Conservation (phyloP, 2,329 filamentous ascomycete genomes). For the Cercospora berteroae region DNA sequence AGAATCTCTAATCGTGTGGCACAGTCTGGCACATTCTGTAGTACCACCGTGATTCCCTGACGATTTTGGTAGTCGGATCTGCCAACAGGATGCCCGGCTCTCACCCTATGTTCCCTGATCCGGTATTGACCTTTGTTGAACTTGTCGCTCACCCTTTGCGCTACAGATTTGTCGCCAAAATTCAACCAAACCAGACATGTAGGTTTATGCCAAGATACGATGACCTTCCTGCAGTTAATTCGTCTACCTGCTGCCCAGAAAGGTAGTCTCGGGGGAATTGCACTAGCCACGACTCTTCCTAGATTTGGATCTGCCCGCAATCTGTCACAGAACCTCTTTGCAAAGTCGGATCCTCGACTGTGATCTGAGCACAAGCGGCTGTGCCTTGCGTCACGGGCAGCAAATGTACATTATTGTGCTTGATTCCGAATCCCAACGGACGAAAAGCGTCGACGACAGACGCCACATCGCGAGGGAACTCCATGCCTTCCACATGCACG, state of each 20-base stretch:
- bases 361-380: not conserved
- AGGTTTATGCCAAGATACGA: not conserved
- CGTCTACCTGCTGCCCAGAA: not conserved
- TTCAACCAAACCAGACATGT: not conserved
- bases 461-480: not conserved
- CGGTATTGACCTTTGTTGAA: not conserved
- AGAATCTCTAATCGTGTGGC: not conserved
- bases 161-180: not conserved
- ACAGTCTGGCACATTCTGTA: not conserved
- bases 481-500: not conserved
- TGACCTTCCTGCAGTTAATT: not conserved
- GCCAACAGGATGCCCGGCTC: not conserved
- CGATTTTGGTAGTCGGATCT: not conserved
- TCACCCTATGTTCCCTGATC: not conserved
- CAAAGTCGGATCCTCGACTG: not conserved
- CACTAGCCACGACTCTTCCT: not conserved
- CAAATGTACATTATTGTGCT: not conserved
- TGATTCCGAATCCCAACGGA: not conserved
- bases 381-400: not conserved
- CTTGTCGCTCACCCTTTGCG: not conserved
- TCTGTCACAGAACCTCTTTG: not conserved
- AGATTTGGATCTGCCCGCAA: slow-evolving; percentile 1
- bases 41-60: not conserved
- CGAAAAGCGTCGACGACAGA: not conserved
- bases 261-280: not conserved